Evolutionary conservation across 75 land plant species (phyloP), one percentile per base, ranked within the genome.

Genomic region (Cunninghamia lanceolata): DNA sequence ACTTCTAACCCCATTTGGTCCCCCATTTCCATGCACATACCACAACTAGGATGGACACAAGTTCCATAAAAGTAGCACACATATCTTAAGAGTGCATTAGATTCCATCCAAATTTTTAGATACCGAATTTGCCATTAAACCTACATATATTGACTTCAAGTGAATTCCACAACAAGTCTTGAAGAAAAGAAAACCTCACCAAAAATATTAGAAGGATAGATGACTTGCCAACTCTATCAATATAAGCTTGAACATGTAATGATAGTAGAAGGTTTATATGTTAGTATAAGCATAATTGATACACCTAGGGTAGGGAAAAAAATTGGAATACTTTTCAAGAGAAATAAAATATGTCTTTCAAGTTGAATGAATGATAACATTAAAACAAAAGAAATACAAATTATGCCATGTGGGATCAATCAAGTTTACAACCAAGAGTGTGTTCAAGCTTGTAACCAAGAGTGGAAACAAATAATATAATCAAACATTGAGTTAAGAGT

Each of bases 211-310:
- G 83, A 17, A 91, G 70, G 46, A 91, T 89, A 83, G 91, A 91
- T 14, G 91, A 90, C 46, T 91, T 91, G 16, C 92, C 92, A 32
- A 91, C 92, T 85, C 92, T 91, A 45, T 91, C 50, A 91, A 89
- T 79, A 91, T 68, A 53, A 91, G 92, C 87, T 91, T 91, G 87
- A 91, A 91, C 45, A 91, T 89, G 68, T 91, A 91, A 75, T 91
- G 91, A 88, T 91, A 89, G 88, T 84, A 86, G 34, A 88, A 84
- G 43, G 34, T 32, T 36, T 39, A 3, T 8, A 38, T 39, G 42
- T 76, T 42, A 76, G 79, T 39, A 76, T 0, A 10, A 39, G 43
- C 19, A 36, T 4, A 38, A 21, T 15, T 39, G 16, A 39, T 38
- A 75, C 16, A 75, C 19, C 13, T 34, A 36, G 36, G 38, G 39